A percentile compares a stretch with the other conserved stretches of the same genome.
phyloP scores from a whole-genome alignment of 345 rosid species.

The Lepidium didymum region DNA sequence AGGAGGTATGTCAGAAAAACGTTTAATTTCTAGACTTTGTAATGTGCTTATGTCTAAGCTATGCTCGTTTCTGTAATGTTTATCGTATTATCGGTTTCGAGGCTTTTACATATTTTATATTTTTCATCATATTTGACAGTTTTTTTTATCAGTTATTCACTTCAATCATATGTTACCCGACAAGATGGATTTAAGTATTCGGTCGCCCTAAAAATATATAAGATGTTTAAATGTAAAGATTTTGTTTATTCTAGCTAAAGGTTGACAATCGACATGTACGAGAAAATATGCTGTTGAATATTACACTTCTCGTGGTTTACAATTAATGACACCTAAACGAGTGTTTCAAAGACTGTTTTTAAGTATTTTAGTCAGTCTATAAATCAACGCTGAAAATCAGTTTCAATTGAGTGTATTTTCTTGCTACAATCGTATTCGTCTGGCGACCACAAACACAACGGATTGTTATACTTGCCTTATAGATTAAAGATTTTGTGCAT shows the following conservation, averaged over 20 bases:
- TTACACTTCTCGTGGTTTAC: neutral
- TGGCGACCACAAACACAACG: neutral
- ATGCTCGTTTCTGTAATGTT: constrained; percentile 9
- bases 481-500: neutral
- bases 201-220: neutral
- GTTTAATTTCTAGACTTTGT: neutral
- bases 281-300: neutral
- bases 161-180: constrained; percentile 3
- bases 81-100: neutral
- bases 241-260: neutral
- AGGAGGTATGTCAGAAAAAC: neutral
- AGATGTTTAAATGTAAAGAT: neutral
- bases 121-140: neutral
- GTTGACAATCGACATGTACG: neutral
- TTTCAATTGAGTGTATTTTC: neutral
- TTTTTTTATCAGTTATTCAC: neutral
- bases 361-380: neutral
- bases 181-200: neutral
- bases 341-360: neutral
- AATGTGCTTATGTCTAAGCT: neutral
- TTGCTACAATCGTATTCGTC: neutral
- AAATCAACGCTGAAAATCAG: neutral
- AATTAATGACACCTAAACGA: neutral
- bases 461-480: neutral
- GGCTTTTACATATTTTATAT: neutral